Evolutionary conservation across 2,329 filamentous ascomycete genomes (phyloP), one percentile per base, ranked within the genome.

Genomic region (Phoma sp.): DNA sequence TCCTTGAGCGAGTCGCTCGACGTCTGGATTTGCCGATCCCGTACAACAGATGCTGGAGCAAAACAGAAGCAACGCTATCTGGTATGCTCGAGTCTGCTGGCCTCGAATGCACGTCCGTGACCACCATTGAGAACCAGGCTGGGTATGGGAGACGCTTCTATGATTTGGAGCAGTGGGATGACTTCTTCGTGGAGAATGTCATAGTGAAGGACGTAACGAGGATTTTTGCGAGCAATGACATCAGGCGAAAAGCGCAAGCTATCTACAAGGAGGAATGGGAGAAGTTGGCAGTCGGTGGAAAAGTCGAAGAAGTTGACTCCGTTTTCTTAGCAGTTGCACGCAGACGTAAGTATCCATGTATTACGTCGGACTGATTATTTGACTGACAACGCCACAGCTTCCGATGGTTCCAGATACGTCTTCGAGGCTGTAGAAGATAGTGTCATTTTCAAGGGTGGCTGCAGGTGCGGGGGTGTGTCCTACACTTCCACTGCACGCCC

Each of bases 391-490:
- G 23, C 23, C n/a, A 23, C 22, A 70, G 68, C 65, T 57, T 58
- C 56, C 22, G 63, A 71, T 35, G 66, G 66, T 9, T 68, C 67
- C 4, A 64, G 57, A 45, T 62, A 61, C 24, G 40, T 61, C 1
- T 24, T 63, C 5, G 57, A 50, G 22, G 35, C n/a, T 1, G 37
- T 53, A 2, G 44, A 49, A 6, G 47, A 60, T 23, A 60, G 61
- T 0, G 38, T 66, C 2, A 45, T 67, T 5, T 71, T 78, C 47
- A 71, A 68, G 18, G 79, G 80, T 32, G 71, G 75, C 49, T 82
- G 79, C 55, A 72, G 72, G 39, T 82, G 80, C 54, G 70, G 72
- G 10, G 64, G 71, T 41, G 71, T 82, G 29, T 69, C 67, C 35
- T 82, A 79, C 67, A 74, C 67, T 1, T 72, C 71, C 46, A 73